Evolutionary conservation across 2,329 filamentous ascomycete species (phyloP), one percentile per base, ranked within the genome.

Genomic region (Chaetomium olivaceum): DNA sequence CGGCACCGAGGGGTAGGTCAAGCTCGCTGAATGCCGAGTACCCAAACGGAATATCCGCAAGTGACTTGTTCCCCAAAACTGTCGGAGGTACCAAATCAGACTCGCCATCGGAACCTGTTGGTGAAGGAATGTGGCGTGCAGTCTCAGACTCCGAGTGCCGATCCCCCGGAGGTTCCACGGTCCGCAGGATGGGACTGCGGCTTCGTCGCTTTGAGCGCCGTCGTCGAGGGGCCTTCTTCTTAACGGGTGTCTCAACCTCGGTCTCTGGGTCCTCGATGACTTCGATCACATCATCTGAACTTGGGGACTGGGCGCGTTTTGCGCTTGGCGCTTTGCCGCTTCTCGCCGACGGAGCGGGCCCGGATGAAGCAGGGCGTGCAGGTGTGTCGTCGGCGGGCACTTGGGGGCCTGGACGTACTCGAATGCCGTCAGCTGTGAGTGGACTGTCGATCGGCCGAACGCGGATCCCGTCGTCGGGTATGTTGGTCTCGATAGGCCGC

Each of bases 1-100:
- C 78, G 6, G 80, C 80, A 23, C 80, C 79, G 0, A 83, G 72
- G 0, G 86, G 81, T 1, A 89, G 74, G 61, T 89, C 86, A 7
- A 89, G 78, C 71, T 86, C 86, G 69, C 85, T 89, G 70, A 89
- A 89, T n/a, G 87, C 87, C 21, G 87, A 89, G 68, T 85, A 85
- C 6, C 87, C 87, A 73, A 88, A 83, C 0, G 87, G 86, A 58
- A 89, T 85, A 46, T 89, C 86, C 19, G 85, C 85, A 39, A 88
- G 73, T 2, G 84, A 83, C 68, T 86, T 86, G 65, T 71, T 71
- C 39, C 79, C 80, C 4, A 81, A 74, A 8, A 77, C 71, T 48
- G 76, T 82, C 2, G 80, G 80, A 8, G 77, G 78, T 11, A 66
- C 46, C n/a, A 75, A 73, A 7, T 78, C 76, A 14, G 79, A 81